Conservation (phyloP, 2,329 filamentous ascomycete species). For the Pseudogymnoascus sp. region DNA sequence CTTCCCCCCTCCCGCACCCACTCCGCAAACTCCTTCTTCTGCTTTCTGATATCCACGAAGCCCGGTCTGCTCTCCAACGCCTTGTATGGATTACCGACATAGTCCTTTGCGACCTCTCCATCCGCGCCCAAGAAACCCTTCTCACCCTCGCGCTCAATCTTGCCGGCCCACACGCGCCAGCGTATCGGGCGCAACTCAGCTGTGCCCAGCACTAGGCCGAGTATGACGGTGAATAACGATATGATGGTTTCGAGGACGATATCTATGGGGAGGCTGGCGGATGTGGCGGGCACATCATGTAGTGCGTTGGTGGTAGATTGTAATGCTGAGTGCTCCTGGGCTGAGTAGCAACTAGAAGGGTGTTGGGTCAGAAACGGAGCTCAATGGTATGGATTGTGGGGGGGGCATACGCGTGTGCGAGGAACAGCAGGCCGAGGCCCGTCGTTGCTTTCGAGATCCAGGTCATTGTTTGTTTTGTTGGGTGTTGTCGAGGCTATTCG, state of each 20-base stretch:
- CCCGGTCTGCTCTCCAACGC: conserved; percentile 72
- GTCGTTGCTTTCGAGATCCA: conserved; percentile 66
- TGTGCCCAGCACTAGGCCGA: conserved; percentile 74
- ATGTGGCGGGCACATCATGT: conserved; percentile 31
- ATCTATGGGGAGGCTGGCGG: conserved; percentile 62
- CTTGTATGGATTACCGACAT: conserved; percentile 70
- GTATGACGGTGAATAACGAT: conserved; percentile 70
- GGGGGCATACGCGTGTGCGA: conserved; percentile 74
- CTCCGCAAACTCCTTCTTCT: conserved; percentile 69
- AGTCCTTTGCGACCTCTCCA: conserved; percentile 63
- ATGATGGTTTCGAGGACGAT: conserved; percentile 81
- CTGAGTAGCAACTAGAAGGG: conserved; percentile 76
- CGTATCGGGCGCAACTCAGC: conserved; percentile 77
- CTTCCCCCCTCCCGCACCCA: conserved; percentile 51
- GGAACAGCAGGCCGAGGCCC: conserved; percentile 65
- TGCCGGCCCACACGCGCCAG: conserved; percentile 74
- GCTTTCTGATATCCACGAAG: conserved; percentile 81
- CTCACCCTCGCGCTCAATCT: conserved; percentile 71
- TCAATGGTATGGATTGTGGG: background rate
- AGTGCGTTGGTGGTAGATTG: conserved; percentile 48
- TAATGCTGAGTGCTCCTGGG: conserved; percentile 80
- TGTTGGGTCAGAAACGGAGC: conserved; percentile 10
- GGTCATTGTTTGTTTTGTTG: conserved; percentile 47
- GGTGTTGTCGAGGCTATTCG: background rate
- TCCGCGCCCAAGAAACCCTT: conserved; percentile 48